A percentile compares a stretch with the other conserved stretches of the same genome.
These are phyloP conservation scores for Echinochloa phyllopogon DNA, from an alignment of 176 grass and related monocot genomes.

Conservation along the genomic window DNA sequence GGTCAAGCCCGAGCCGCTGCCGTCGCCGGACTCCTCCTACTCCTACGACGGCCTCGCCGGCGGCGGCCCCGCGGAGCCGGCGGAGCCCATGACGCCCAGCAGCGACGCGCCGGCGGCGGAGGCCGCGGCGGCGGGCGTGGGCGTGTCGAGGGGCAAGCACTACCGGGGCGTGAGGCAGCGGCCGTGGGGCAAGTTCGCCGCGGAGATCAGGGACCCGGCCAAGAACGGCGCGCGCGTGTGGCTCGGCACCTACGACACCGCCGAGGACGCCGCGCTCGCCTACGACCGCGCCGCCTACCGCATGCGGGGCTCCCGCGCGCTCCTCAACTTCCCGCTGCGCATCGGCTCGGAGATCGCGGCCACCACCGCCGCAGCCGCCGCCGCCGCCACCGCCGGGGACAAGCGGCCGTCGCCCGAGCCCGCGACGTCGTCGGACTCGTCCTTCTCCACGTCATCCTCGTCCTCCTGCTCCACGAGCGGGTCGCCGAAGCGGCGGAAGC, in stretches of 20 bases:
- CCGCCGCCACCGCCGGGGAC: not conserved
- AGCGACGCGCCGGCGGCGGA: not conserved
- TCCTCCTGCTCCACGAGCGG: constrained; percentile 40
- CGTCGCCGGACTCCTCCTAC: not conserved
- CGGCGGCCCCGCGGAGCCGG: not conserved
- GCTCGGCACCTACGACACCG: constrained; percentile 91
- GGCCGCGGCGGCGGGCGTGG: not conserved
- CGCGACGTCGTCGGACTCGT: constrained; percentile 48
- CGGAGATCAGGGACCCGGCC: constrained; percentile 96
- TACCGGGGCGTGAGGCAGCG: constrained; percentile 91
- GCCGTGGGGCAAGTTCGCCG: constrained; percentile 97
- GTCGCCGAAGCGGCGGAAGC: constrained; percentile 65
- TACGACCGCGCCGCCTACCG: constrained; percentile 93
- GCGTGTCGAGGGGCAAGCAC: constrained; percentile 59
- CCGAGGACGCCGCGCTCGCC: constrained; percentile 87
- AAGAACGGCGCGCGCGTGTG: constrained; percentile 94
- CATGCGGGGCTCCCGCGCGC: constrained; percentile 96
- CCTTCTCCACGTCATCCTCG: constrained; percentile 1
- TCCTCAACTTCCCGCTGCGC: constrained; percentile 96
- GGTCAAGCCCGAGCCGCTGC: constrained; percentile 55
- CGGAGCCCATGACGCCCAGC: constrained; percentile 20
- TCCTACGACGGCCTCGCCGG: constrained; percentile 6
- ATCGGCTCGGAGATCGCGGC: constrained; percentile 63
- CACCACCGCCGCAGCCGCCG: not conserved
- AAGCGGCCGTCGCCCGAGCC: constrained; percentile 65